Conservation (phyloP, 331 rosid genomes). For the Quercus phellos region DNA sequence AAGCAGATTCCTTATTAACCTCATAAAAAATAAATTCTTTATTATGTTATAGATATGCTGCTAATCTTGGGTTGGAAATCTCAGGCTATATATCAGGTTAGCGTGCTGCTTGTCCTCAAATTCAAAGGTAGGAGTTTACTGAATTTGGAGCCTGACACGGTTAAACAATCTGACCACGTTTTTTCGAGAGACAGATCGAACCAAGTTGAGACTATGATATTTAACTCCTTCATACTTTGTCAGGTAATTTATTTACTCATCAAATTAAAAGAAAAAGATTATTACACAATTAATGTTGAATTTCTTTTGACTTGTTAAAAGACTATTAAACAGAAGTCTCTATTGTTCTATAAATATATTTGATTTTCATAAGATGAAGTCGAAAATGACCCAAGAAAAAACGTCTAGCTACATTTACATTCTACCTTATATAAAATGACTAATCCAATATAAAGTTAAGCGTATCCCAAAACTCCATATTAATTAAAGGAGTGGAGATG, state of each 20-base stretch:
- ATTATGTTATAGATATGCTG: background rate
- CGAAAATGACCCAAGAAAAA: too few species aligned
- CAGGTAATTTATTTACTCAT: conserved; percentile 54
- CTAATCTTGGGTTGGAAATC: conserved; percentile 13
- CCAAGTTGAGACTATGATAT: conserved; percentile 69
- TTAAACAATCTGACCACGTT: conserved; percentile 33
- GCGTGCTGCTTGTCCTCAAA: conserved; percentile 66
- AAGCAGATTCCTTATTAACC: too few species aligned
- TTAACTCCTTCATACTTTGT: conserved; percentile 85
- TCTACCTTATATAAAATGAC: too few species aligned
- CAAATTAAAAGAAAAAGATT: background rate
- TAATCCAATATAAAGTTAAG: too few species aligned
- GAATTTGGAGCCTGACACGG: conserved; percentile 23
- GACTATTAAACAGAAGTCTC: too few species aligned
- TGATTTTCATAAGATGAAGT: too few species aligned
- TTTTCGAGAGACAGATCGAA: too few species aligned
- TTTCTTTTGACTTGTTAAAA: background rate
- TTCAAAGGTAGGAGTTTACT: conserved; percentile 56
- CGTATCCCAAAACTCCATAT: too few species aligned
- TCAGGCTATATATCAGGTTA: conserved; percentile 82
- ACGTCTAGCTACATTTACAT: accelerated
- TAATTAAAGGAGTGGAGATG: too few species aligned
- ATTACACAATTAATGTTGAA: background rate
- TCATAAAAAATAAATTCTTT: too few species aligned
- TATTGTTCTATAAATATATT: too few species aligned